phyloP scores from a whole-genome alignment of 495 filamentous ascomycete genomes.

The Elaphomyces granulatus region DNA sequence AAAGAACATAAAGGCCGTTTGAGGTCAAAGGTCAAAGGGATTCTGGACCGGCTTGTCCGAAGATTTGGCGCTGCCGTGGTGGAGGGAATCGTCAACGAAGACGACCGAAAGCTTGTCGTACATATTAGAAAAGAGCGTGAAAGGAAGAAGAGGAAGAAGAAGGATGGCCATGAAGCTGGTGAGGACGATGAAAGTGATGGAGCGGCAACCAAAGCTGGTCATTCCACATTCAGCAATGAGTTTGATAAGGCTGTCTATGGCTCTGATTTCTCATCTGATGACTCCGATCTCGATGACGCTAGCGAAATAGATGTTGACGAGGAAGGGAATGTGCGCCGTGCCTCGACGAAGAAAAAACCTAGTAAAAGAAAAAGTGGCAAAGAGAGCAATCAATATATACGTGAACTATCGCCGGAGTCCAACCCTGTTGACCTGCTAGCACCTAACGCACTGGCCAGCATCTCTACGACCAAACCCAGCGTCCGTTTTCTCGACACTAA shows the following conservation, averaged over 20 bases:
- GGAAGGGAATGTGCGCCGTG: conserved; percentile 28
- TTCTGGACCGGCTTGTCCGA: conserved; percentile 81
- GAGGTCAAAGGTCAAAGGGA: conserved; percentile 92
- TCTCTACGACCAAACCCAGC: conserved; percentile 78
- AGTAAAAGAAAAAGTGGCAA: conserved; percentile 21
- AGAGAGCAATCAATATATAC: conserved; percentile 60
- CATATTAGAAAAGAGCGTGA: conserved; percentile 93
- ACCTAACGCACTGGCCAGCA: conserved; percentile 74
- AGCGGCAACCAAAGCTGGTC: conserved; percentile 25
- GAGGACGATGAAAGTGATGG: conserved; percentile 33
- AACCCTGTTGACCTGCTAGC: conserved; percentile 91
- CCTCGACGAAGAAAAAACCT: conserved; percentile 10
- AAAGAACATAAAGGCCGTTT: conserved; percentile 96
- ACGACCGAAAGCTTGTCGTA: conserved; percentile 73
- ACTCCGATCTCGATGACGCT: conserved; percentile 42
- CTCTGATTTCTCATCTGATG: conserved; percentile 59
- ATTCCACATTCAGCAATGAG: conserved; percentile 57
- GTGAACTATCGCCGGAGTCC: conserved; percentile 65
- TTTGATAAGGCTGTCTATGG: conserved; percentile 94
- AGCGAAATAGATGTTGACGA: conserved; percentile 43
- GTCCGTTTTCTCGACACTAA: conserved; percentile 31
- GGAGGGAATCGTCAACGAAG: conserved; percentile 57
- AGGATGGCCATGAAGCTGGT: conserved; percentile 39
- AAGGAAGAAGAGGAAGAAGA: conserved; percentile 71
- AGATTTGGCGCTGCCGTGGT: conserved; percentile 72